These are phyloP conservation scores for Stygiomarasmius scandens DNA, from an alignment of 1,284 basidiomycete species.

Conservation along the genomic window DNA sequence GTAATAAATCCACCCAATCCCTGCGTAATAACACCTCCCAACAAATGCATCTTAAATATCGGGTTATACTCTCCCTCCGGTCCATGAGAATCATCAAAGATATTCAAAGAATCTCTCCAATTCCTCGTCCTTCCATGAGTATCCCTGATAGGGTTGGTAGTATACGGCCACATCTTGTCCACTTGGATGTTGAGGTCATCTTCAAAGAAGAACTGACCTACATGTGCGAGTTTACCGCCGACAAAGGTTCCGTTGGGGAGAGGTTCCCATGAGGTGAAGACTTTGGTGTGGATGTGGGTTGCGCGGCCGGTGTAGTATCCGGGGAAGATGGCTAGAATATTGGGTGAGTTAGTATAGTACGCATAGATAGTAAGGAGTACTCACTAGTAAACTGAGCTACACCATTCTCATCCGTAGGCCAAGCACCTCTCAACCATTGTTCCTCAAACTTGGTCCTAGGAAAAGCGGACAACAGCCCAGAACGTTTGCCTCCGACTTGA, in stretches of 20 bases:
- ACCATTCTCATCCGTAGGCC: constrained; percentile 67
- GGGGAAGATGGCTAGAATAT: constrained; percentile 58
- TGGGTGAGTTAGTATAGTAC: too few species aligned
- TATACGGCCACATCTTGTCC: constrained; percentile 55
- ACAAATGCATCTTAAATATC: constrained; percentile 48
- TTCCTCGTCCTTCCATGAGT: constrained; percentile 50
- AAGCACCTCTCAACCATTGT: constrained; percentile 67
- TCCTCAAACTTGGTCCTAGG: constrained; percentile 44
- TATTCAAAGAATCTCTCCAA: constrained; percentile 51
- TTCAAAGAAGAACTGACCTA: constrained; percentile 71
- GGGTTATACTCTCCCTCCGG: constrained; percentile 51
- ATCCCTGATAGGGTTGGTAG: constrained; percentile 47
- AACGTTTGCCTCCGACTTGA: constrained; percentile 44
- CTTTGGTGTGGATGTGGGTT: constrained; percentile 56
- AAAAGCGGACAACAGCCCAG: constrained; percentile 42
- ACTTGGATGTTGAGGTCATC: constrained; percentile 55
- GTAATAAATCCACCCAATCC: constrained; percentile 54
- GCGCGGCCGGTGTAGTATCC: constrained; percentile 63
- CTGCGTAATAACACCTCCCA: constrained; percentile 51
- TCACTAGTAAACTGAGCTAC: constrained; percentile 63
- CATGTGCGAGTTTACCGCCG: constrained; percentile 51
- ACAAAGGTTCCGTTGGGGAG: constrained; percentile 46
- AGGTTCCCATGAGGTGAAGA: constrained; percentile 41
- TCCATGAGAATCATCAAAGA: constrained; percentile 49
- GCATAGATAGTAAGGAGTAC: constrained; percentile 11